Conservation (phyloP, 148 eudicot species). For the Camellia sinensis region DNA sequence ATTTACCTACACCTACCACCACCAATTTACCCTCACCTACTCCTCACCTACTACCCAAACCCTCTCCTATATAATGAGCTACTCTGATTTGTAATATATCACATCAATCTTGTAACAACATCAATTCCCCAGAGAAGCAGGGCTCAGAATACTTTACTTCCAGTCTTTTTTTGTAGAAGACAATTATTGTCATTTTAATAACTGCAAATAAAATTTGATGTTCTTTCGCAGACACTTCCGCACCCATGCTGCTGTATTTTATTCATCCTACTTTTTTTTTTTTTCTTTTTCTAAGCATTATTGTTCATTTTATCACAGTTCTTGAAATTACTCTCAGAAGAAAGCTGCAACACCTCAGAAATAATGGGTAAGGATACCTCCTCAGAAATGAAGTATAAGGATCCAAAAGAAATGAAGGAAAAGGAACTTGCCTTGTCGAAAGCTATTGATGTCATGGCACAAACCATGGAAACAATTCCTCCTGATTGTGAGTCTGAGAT, state of each 20-base stretch:
- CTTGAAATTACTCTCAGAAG: slow-evolving; percentile 72
- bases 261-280: neutral
- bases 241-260: neutral
- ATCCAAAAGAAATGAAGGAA: slow-evolving; percentile 41
- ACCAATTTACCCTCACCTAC: no score
- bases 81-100: no score
- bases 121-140: neutral
- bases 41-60: no score
- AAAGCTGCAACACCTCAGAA: slow-evolving; percentile 43
- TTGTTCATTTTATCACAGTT: slow-evolving; percentile 43
- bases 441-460: slow-evolving; percentile 62
- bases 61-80: no score
- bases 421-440: slow-evolving; percentile 66
- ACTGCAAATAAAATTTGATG: neutral
- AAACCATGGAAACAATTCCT: slow-evolving; percentile 49
- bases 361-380: slow-evolving; percentile 17
- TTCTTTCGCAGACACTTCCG: neutral
- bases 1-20: no score
- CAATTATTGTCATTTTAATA: slow-evolving; percentile 1
- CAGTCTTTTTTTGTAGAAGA: no score
- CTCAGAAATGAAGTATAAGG: slow-evolving; percentile 50
- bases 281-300: neutral
- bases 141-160: neutral
- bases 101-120: neutral
- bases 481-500: slow-evolving; percentile 41